A percentile compares a stretch with the other conserved stretches of the same genome.
These are phyloP conservation scores for Leptographium flavum DNA, from an alignment of 2,329 filamentous ascomycete species.

Conservation along the genomic window DNA sequence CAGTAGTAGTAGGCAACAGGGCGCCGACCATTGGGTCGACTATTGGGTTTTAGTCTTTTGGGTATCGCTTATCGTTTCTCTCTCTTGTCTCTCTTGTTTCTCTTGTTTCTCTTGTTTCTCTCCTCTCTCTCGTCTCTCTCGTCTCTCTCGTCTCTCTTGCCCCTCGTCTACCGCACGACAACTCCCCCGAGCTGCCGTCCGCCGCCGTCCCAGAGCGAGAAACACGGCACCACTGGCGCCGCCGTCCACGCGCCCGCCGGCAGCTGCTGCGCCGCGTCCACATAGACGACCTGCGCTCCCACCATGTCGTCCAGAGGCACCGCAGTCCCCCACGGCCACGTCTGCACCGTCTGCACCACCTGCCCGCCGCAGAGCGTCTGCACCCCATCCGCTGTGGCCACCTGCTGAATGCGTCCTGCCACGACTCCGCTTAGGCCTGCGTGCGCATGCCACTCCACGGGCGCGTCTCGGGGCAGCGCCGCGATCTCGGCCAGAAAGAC, in stretches of 20 bases:
- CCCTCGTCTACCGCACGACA: constrained; percentile 13
- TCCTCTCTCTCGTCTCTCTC: background rate
- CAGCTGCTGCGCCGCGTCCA: constrained; percentile 1
- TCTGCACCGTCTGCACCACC: background rate
- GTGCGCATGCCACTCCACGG: constrained; percentile 73
- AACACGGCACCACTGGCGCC: constrained; percentile 23
- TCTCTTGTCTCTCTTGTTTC: background rate
- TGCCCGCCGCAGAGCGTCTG: background rate
- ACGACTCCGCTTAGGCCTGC: constrained; percentile 32
- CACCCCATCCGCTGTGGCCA: background rate
- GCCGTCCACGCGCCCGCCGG: background rate
- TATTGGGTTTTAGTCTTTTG: background rate
- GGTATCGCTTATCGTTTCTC: no score
- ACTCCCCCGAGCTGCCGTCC: constrained; percentile 22
- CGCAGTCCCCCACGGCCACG: background rate
- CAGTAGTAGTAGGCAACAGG: no score
- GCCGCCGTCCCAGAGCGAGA: constrained; percentile 24
- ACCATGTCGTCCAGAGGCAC: background rate
- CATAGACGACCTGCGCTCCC: constrained; percentile 7
- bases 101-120: background rate
- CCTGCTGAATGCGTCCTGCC: background rate
- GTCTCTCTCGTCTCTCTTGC: background rate
- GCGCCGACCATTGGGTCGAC: no score
- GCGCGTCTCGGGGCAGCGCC: constrained; percentile 57
- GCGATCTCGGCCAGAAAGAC: constrained; percentile 65